Evolutionary conservation across 169 alveolate species (phyloP), one percentile per base, ranked within the genome.

Genomic region (Plasmodium adleri): DNA sequence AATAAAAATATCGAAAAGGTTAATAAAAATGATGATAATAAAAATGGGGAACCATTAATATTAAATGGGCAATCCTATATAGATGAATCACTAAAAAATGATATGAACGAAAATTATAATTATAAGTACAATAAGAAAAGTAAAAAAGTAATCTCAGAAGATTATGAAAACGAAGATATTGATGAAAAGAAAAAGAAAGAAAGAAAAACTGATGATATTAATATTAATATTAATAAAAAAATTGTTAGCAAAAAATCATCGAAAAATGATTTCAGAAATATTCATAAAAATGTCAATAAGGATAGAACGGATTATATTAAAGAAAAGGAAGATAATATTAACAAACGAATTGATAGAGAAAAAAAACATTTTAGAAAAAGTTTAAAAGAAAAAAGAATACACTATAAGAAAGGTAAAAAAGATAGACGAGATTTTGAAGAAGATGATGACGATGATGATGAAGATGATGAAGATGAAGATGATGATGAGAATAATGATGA

Each of bases 401-500:
- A 47, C 12, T 12, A 63, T 20, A 28, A 67, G 10, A 60, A 45
- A 52, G 80, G 60, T 52, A 59, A 78, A 15, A 72, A 63, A 24
- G 75, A 49, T 0, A 54, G 64, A 4, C 71, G 52, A n/a, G 56
- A 78, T 2, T 43, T 28, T 2, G 72, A 17, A 3, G 63, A 92
- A 0, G 94, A 94, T 15, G 88, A 54, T 8, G 92, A 74, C 1
- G 87, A 49, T 3, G 71, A 54, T 0, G 88, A 63, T 1, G 83
- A 75, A 0, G 62, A 64, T 9, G 90, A 3, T 54, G 63, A 72
- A 68, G 92, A 76, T 2, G 54, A 86, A 12, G 80, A 88, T 1
- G 83, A 80, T 7, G 94, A 86, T 15, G 92, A 88, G 43, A 71
- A 72, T 13, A 93, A 90, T 4, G 96, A 83, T 59, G 92, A 54